These are phyloP conservation scores for Naganishia vaughanmartiniae DNA, from an alignment of 768 basidiomycete genomes.

Conservation along the genomic window DNA sequence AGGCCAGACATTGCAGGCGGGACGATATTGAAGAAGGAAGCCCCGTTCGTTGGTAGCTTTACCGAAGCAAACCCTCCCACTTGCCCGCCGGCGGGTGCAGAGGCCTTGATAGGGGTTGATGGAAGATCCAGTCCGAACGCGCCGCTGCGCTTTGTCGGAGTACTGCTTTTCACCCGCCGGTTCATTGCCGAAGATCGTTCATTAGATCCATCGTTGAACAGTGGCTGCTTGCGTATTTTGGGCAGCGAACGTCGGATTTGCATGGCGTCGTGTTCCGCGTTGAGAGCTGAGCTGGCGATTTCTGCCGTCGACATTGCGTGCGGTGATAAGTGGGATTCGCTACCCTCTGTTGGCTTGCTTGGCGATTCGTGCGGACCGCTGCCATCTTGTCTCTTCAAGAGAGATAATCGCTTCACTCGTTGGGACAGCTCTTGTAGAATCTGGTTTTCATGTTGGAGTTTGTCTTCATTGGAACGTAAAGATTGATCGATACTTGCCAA, in stretches of 20 bases:
- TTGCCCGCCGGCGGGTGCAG: background rate
- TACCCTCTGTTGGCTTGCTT: background rate
- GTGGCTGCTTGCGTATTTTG: slow-evolving; percentile 7
- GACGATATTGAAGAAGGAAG: slow-evolving; percentile 10
- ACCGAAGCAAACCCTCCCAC: background rate
- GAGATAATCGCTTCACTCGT: slow-evolving; percentile 3
- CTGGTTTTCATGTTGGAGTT: slow-evolving; percentile 42
- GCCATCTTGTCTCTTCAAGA: background rate
- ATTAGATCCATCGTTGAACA: slow-evolving; percentile 9
- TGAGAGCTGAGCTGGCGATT: slow-evolving; percentile 19
- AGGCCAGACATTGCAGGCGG: slow-evolving; percentile 6
- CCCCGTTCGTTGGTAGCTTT: slow-evolving; percentile 5
- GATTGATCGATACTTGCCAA: slow-evolving; percentile 81
- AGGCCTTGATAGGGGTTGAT: background rate
- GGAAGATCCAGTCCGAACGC: slow-evolving; percentile 11
- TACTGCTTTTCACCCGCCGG: background rate
- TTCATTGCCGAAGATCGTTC: slow-evolving; percentile 14
- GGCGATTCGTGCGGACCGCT: background rate
- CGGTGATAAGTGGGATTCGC: too few species aligned
- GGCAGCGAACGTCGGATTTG: background rate
- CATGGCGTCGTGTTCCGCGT: slow-evolving; percentile 6
- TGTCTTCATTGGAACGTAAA: slow-evolving; percentile 73
- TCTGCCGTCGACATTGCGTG: slow-evolving; percentile 3
- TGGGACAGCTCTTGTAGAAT: slow-evolving; percentile 50
- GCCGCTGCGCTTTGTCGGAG: slow-evolving; percentile 4